Conservation (phyloP, 2,329 filamentous ascomycete species). For the Botrytis squamosa region DNA sequence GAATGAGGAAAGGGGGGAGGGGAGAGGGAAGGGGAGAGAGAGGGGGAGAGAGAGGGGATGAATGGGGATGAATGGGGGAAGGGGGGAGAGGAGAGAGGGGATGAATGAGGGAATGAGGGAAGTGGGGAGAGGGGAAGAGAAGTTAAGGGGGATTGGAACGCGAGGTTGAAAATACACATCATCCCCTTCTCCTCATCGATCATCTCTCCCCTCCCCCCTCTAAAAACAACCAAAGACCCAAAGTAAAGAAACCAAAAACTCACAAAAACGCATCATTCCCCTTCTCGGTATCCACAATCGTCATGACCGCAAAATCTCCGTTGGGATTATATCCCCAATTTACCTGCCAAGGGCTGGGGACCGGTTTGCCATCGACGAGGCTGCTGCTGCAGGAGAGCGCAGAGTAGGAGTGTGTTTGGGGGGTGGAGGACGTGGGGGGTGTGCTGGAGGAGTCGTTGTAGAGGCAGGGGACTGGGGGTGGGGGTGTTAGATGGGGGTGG, state of each 20-base stretch:
- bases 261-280: conserved; percentile 24
- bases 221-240: neutral
- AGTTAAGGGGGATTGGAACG: no score
- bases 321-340: conserved; percentile 25
- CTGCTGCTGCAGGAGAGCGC: neutral
- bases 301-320: conserved; percentile 26
- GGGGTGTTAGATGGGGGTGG: neutral
- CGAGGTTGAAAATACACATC: neutral
- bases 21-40: neutral
- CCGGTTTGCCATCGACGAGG: neutral
- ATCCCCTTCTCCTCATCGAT: no score
- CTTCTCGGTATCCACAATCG: conserved; percentile 13
- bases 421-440: neutral
- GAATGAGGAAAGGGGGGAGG: no score
- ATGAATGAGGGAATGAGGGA: no score
- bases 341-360: conserved; percentile 13
- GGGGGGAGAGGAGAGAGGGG: neutral
- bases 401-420: conserved; percentile 1
- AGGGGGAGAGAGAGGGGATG: no score
- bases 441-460: neutral
- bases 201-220: no score
- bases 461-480: neutral
- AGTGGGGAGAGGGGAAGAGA: neutral
- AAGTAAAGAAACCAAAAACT: neutral
- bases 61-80: no score